Base-by-base conservation (phyloP, 2,329 filamentous ascomycete species). In the Aspergillus melleus region DNA sequence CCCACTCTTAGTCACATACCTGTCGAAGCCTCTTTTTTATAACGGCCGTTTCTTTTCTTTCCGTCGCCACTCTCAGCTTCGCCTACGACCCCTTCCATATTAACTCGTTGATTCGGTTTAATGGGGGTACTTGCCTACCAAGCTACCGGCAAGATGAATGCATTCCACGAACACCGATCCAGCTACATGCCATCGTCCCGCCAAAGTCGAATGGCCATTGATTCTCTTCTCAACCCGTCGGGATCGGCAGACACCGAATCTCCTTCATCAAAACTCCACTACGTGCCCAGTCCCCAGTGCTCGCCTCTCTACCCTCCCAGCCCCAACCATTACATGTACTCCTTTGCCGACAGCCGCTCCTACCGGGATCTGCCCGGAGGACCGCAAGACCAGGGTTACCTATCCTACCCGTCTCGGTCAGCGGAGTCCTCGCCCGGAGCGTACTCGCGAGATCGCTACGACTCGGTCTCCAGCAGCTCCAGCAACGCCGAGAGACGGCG, bases 381-480 rank as follows among this genome's bases (percentile, higher is more conserved):
- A 49, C 60, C 61, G 22, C 68, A 71, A 36, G 65, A 68, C 42
- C 68, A 68, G 52, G 66, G 68, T 55, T 73, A 68, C 60, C 57
- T 68, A 19, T 61, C 68, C 29, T 74, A 72, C 54, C 62, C 64
- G 49, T 63, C 68, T 29, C 61, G 66, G 29, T 75, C 75, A 39
- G 57, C 67, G 10, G 69, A 70, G 24, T 76, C 74, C 9, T 74
- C 72, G 6, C 75, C 76, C 52, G 71, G 69, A 32, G 69, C 71
- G 2, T 77, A 77, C 65, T 64, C 69, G 20, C 72, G 75, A 52
- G 74, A 78, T 56, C 74, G 76, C 46, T 77, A 74, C 64, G 72
- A 74, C 57, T 77, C 76, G 26, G 76, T 77, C 52, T 77, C 76
- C 12, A 78, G 75, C 65, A 73, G 68, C 55, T 76, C 76, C 20